Conservation (phyloP, 1,139 yeast species). For the Geotrichum aggregatum region DNA sequence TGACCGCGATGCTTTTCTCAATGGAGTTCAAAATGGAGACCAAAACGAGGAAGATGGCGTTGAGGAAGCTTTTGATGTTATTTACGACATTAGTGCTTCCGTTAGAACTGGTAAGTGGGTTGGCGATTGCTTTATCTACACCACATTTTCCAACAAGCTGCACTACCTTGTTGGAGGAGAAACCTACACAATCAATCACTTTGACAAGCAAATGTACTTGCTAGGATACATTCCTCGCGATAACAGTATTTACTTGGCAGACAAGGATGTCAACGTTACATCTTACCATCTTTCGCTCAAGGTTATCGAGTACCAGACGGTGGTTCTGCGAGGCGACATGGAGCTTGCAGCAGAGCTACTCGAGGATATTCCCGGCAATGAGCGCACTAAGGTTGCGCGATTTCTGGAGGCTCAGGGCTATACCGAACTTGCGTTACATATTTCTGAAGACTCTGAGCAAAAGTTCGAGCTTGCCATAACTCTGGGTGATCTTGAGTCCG, state of each 20-base stretch:
- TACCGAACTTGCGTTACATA: constrained; percentile 71
- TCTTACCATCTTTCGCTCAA: constrained; percentile 79
- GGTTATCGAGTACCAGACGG: constrained; percentile 90
- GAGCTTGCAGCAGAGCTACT: constrained; percentile 67
- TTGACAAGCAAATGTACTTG: constrained; percentile 80
- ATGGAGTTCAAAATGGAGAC: constrained; percentile 53
- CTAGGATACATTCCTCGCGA: constrained; percentile 89
- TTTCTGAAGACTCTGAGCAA: constrained; percentile 82
- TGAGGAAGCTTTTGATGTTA: constrained; percentile 78
- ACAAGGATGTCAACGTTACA: constrained; percentile 78
- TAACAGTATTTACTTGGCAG: constrained; percentile 82
- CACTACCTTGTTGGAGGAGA: constrained; percentile 95
- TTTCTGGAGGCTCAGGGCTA: constrained; percentile 92
- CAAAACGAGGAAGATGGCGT: constrained; percentile 82
- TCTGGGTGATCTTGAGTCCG: constrained; percentile 64
- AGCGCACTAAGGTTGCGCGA: constrained; percentile 77
- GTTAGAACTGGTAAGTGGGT: constrained; percentile 90
- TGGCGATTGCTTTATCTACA: constrained; percentile 93
- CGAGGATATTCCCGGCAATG: constrained; percentile 60
- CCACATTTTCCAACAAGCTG: constrained; percentile 79
- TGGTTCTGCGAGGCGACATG: constrained; percentile 89
- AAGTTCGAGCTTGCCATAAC: constrained; percentile 76
- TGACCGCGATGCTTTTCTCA: constrained; percentile 62
- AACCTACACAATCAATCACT: constrained; percentile 86
- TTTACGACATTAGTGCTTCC: constrained; percentile 75